phyloP scores from a whole-genome alignment of 2,329 filamentous ascomycete genomes.

The Xylaria sp. region DNA sequence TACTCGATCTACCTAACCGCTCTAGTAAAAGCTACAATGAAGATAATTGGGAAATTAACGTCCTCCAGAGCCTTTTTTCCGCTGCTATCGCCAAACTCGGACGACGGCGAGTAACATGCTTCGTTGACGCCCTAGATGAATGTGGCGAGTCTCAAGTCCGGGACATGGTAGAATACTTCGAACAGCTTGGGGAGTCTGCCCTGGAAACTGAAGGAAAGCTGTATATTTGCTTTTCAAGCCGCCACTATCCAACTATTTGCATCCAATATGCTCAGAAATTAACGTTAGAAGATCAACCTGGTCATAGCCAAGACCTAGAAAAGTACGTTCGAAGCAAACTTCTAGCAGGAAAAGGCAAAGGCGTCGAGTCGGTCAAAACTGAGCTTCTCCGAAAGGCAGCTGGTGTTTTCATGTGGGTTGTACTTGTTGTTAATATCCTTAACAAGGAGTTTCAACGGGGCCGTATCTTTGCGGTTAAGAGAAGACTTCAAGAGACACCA shows the following conservation, averaged over 20 bases:
- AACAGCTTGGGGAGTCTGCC: constrained; percentile 50
- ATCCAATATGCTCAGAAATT: constrained; percentile 40
- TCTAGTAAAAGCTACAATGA: not conserved
- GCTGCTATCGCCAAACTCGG: constrained; percentile 35
- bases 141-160: constrained; percentile 56
- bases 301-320: constrained; percentile 29
- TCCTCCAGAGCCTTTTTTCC: constrained; percentile 17
- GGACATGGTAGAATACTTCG: constrained; percentile 57
- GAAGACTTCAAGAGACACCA: constrained; percentile 27
- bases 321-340: constrained; percentile 31
- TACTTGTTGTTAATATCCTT: constrained; percentile 32
- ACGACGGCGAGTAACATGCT: constrained; percentile 32
- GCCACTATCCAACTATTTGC: constrained; percentile 48
- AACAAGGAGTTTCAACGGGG: constrained; percentile 33
- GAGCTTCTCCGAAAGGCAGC: constrained; percentile 32
- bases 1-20: constrained; percentile 30
- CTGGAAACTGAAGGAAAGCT: constrained; percentile 41
- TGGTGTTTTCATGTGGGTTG: constrained; percentile 36
- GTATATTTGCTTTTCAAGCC: constrained; percentile 56
- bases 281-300: constrained; percentile 30
- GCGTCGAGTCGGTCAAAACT: constrained; percentile 7
- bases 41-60: constrained; percentile 9
- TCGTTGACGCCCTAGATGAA: constrained; percentile 57
- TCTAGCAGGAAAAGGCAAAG: constrained; percentile 25
- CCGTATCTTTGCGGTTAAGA: constrained; percentile 25